phyloP scores from a whole-genome alignment of 1,284 basidiomycete species.

The Ceratobasidium papillatum region DNA sequence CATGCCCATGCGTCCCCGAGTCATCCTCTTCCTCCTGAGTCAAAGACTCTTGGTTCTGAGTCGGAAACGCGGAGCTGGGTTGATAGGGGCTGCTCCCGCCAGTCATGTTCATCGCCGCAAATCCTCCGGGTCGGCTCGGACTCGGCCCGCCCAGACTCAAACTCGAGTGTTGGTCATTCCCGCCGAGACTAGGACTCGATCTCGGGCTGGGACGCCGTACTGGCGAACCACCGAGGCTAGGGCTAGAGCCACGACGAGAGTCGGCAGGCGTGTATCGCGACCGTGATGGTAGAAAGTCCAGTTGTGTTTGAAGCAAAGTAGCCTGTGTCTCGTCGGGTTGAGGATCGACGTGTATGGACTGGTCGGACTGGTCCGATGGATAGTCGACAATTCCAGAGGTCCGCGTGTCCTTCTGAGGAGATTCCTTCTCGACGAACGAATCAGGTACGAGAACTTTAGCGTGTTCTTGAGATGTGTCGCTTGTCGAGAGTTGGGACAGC shows the following conservation, averaged over 20 bases:
- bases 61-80: conserved; percentile 8
- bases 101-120: conserved; percentile 21
- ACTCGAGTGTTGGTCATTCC: conserved; percentile 13
- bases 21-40: conserved; percentile 1
- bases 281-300: not conserved
- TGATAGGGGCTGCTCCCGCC: conserved; percentile 28
- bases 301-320: not conserved
- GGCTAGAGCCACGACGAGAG: conserved; percentile 1
- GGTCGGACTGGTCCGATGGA: not conserved
- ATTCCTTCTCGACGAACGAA: not conserved
- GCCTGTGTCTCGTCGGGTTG: conserved; percentile 9
- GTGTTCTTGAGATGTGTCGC: conserved; percentile 21
- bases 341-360: not conserved
- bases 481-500: conserved; percentile 35
- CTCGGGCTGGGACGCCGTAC: not conserved
- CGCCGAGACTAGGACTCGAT: conserved; percentile 18
- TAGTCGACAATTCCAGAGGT: conserved; percentile 17
- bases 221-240: conserved; percentile 1
- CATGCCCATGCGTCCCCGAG: conserved; percentile 1
- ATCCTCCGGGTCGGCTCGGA: conserved; percentile 13
- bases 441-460: conserved; percentile 7
- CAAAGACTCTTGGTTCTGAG: conserved; percentile 4
- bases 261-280: not conserved
- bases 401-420: not conserved
- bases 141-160: not conserved